Conservation (phyloP, 129 eudicot genomes). For the Flaveria brownii region DNA sequence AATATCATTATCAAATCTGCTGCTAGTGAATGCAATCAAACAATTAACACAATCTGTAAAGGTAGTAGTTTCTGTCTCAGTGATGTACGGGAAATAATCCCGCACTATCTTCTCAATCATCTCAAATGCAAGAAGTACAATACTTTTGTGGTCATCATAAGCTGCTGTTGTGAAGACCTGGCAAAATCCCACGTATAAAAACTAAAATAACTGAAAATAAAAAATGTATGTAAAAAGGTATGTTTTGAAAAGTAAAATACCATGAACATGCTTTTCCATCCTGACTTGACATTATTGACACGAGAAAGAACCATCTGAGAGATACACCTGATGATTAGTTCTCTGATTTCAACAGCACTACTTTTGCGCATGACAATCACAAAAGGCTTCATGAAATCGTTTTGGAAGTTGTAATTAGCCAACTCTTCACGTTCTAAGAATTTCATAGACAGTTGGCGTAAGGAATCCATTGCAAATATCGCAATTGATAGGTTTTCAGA, state of each 20-base stretch:
- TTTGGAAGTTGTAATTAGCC: slow-evolving; percentile 95
- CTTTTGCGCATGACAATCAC: slow-evolving; percentile 98
- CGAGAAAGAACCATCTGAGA: slow-evolving; percentile 98
- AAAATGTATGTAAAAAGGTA: neutral
- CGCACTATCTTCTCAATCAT: slow-evolving; percentile 91
- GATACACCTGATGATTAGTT: slow-evolving; percentile 86
- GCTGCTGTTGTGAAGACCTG: slow-evolving; percentile 99
- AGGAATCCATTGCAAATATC: slow-evolving; percentile 97
- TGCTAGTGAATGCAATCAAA: slow-evolving; percentile 91
- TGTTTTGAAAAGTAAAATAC: slow-evolving; percentile 41
- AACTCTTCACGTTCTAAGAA: slow-evolving; percentile 96
- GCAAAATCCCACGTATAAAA: slow-evolving; percentile 7
- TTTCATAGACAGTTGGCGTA: slow-evolving; percentile 95
- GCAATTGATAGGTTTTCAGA: slow-evolving; percentile 96
- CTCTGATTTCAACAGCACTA: slow-evolving; percentile 96
- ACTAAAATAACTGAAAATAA: neutral
- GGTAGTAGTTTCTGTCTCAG: slow-evolving; percentile 95
- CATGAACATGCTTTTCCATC: slow-evolving; percentile 99
- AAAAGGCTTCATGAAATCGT: slow-evolving; percentile 98
- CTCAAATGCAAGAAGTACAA: slow-evolving; percentile 88
- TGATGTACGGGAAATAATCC: slow-evolving; percentile 92
- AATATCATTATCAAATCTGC: slow-evolving; percentile 80
- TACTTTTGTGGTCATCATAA: slow-evolving; percentile 92
- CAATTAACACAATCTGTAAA: slow-evolving; percentile 97
- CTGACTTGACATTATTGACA: slow-evolving; percentile 84